Evolutionary conservation across 306 rosid genomes (phyloP).

Genomic region (Cyamopsis tetragonoloba): DNA sequence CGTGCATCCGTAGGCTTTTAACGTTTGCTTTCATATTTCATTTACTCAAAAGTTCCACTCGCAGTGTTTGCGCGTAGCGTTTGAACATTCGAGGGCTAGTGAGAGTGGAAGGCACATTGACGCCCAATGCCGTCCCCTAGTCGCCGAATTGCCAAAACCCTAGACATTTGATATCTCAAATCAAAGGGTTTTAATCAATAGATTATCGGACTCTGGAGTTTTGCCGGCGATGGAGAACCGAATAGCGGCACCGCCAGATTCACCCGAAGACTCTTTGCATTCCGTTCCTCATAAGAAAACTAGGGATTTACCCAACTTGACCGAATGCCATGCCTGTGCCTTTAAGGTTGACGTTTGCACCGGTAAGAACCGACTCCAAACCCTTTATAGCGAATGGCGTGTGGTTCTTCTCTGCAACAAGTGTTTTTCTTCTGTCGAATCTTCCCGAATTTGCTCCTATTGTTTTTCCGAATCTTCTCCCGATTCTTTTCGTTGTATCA

Average conservation of each 20-base stretch:
- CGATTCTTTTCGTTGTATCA: slow-evolving; percentile 37
- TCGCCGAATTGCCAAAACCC: slow-evolving; percentile 6
- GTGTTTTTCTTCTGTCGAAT: slow-evolving; percentile 47
- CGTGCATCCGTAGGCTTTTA: too few species aligned
- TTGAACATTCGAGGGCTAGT: background rate
- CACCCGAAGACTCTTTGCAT: slow-evolving; percentile 4
- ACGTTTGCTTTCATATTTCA: too few species aligned
- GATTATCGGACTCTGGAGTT: too few species aligned
- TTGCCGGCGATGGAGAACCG: slow-evolving; percentile 22
- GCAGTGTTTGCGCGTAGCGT: slow-evolving; percentile 21
- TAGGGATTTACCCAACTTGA: slow-evolving; percentile 62
- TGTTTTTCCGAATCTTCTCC: slow-evolving; percentile 41
- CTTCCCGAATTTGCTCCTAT: slow-evolving; percentile 67
- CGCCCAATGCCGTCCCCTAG: background rate
- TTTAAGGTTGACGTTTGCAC: slow-evolving; percentile 50
- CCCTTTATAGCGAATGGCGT: slow-evolving; percentile 79
- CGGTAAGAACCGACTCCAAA: slow-evolving; percentile 51
- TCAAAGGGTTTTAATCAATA: background rate
- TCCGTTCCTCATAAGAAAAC: slow-evolving; percentile 48
- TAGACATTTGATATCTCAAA: background rate
- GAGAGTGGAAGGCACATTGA: background rate
- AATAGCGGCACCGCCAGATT: slow-evolving; percentile 7
- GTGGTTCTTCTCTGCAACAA: slow-evolving; percentile 69
- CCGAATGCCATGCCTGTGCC: slow-evolving; percentile 70
- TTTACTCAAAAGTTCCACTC: background rate